Evolutionary conservation across 106 monocot species (phyloP).

Genomic region (Dendrobium huoshanense): DNA sequence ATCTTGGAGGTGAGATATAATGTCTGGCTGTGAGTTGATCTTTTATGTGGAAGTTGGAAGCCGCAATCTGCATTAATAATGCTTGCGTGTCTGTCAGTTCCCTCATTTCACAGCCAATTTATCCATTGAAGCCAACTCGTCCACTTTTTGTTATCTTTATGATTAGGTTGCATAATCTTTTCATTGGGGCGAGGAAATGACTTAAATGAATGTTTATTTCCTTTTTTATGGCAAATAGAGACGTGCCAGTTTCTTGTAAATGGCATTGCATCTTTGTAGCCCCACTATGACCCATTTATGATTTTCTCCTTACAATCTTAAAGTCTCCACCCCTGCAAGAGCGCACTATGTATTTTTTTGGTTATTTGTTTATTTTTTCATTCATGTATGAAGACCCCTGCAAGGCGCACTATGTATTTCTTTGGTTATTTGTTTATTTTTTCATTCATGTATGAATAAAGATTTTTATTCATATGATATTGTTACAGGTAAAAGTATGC

Average conservation of each 20-base stretch:
- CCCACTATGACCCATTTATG: not conserved
- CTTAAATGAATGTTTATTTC: not conserved
- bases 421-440: not conserved
- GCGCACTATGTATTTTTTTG: not conserved
- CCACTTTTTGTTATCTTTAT: no score
- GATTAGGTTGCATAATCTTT: no score
- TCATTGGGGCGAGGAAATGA: not conserved
- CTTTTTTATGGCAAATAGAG: not conserved
- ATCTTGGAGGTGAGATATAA: no score
- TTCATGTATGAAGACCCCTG: not conserved
- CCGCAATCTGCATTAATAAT: no score
- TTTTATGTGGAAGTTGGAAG: no score
- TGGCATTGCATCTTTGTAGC: not conserved
- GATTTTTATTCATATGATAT: conserved; percentile 9
- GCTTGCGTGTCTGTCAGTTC: no score
- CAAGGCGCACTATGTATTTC: no score
- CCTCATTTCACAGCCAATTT: no score
- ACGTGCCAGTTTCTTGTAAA: not conserved
- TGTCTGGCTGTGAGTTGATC: no score
- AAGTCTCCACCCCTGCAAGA: not conserved
- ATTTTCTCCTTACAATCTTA: not conserved
- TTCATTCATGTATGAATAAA: not conserved
- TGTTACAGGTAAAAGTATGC: conserved; percentile 82
- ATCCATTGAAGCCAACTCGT: no score
- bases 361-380: not conserved